Conservation (phyloP, 148 eudicot genomes). For the Rhododendron kiyosumense region DNA sequence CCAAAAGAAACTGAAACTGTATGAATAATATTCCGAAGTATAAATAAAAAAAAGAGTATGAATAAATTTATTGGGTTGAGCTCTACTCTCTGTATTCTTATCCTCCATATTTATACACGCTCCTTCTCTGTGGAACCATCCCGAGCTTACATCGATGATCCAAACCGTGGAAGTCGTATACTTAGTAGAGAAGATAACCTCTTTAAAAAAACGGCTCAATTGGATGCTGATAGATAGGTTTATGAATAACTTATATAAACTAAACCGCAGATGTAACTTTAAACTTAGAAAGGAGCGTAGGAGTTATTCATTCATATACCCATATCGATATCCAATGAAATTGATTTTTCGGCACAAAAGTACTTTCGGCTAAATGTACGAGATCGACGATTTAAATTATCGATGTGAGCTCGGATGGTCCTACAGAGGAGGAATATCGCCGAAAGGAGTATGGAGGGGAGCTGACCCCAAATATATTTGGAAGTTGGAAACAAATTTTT, state of each 20-base stretch:
- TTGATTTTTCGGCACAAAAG: not conserved
- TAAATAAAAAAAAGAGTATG: not conserved
- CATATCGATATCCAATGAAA: not conserved
- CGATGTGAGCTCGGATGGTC: not conserved
- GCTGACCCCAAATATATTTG: not conserved
- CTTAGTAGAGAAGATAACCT: not conserved
- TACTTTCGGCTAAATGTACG: not conserved
- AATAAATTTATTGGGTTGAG: not conserved
- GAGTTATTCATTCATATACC: not conserved
- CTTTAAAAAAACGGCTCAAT: not conserved
- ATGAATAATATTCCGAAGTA: not conserved
- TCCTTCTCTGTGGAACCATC: not conserved
- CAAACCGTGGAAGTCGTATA: not conserved
- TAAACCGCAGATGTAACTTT: not conserved
- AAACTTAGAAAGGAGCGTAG: not conserved
- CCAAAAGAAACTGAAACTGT: constrained; percentile 1
- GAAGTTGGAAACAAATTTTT: not conserved
- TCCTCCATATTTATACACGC: not conserved
- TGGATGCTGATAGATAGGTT: not conserved
- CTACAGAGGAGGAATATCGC: not conserved
- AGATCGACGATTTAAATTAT: not conserved
- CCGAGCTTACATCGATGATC: not conserved
- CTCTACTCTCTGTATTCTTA: not conserved
- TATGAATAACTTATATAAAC: not conserved
- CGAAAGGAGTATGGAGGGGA: not conserved